These are phyloP conservation scores for Tuber microsphaerosporum DNA, from an alignment of 495 filamentous ascomycete genomes.

Conservation along the genomic window DNA sequence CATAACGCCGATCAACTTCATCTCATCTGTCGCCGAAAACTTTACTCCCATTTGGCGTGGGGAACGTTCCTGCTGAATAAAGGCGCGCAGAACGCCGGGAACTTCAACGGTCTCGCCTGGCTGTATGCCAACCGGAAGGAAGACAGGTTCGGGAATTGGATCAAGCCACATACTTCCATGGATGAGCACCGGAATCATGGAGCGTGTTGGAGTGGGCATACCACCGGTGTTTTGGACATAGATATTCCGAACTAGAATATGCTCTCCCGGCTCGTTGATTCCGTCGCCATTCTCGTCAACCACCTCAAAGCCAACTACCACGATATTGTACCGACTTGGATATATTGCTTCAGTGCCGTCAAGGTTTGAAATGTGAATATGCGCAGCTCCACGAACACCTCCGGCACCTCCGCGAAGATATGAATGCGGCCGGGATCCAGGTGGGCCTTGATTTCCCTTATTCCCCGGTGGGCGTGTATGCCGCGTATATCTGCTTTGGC, in stretches of 20 bases:
- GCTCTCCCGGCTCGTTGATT: slow-evolving; percentile 49
- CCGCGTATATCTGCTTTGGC: slow-evolving; percentile 10
- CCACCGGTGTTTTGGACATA: slow-evolving; percentile 44
- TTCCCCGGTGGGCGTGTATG: slow-evolving; percentile 18
- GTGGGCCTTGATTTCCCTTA: slow-evolving; percentile 37
- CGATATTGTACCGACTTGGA: slow-evolving; percentile 42
- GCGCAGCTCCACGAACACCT: slow-evolving; percentile 37
- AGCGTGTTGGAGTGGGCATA: slow-evolving; percentile 29
- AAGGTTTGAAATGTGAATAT: slow-evolving; percentile 40
- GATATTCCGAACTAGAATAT: slow-evolving; percentile 45
- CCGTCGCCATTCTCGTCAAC: slow-evolving; percentile 47
- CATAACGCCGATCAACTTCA: slow-evolving; percentile 21
- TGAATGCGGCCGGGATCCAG: slow-evolving; percentile 25
- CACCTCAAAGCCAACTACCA: slow-evolving; percentile 44
- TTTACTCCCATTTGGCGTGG: slow-evolving; percentile 16
- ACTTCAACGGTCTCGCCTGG: slow-evolving; percentile 30
- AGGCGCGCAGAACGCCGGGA: slow-evolving; percentile 25
- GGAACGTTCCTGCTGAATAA: slow-evolving; percentile 24
- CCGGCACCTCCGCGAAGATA: slow-evolving; percentile 31
- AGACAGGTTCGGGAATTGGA: slow-evolving; percentile 24
- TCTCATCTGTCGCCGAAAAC: slow-evolving; percentile 20
- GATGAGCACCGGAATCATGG: slow-evolving; percentile 25
- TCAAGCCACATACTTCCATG: slow-evolving; percentile 23
- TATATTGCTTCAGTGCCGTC: slow-evolving; percentile 42
- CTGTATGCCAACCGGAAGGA: slow-evolving; percentile 28